Conservation (phyloP, 2,329 filamentous ascomycete species). For the Pseudocercospora vitis region DNA sequence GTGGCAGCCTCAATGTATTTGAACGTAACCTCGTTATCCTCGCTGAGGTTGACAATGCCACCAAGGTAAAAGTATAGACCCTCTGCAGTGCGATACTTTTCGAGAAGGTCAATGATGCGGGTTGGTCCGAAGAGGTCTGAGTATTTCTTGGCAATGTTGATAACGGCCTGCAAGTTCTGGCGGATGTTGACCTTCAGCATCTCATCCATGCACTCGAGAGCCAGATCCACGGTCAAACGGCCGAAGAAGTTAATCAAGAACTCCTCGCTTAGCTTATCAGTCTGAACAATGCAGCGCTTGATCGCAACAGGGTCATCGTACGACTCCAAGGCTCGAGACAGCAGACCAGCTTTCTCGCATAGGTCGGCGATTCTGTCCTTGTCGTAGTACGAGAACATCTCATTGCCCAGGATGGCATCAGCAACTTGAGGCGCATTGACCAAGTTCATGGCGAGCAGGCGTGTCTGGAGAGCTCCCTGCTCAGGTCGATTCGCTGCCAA, state of each 20-base stretch:
- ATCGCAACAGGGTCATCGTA: conserved; percentile 87
- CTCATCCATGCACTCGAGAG: conserved; percentile 86
- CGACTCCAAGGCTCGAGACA: conserved; percentile 74
- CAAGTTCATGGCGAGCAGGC: conserved; percentile 96
- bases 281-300: conserved; percentile 85
- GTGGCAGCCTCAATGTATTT: conserved; percentile 99
- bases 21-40: conserved; percentile 95
- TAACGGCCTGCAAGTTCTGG: conserved; percentile 90
- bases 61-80: conserved; percentile 98
- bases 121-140: conserved; percentile 90
- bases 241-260: conserved; percentile 94
- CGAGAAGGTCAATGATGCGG: conserved; percentile 85
- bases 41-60: conserved; percentile 94
- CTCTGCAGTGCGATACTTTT: conserved; percentile 96
- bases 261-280: conserved; percentile 83
- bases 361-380: conserved; percentile 82
- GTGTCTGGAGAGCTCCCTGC: conserved; percentile 89
- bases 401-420: conserved; percentile 94
- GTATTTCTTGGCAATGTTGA: conserved; percentile 96
- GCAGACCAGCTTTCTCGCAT: conserved; percentile 87
- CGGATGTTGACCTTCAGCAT: conserved; percentile 98
- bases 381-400: conserved; percentile 98
- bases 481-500: conserved; percentile 93
- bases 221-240: conserved; percentile 91
- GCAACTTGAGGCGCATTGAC: conserved; percentile 96